phyloP scores from a whole-genome alignment of 805 yeast genomes.

The Ascoidea tarda region DNA sequence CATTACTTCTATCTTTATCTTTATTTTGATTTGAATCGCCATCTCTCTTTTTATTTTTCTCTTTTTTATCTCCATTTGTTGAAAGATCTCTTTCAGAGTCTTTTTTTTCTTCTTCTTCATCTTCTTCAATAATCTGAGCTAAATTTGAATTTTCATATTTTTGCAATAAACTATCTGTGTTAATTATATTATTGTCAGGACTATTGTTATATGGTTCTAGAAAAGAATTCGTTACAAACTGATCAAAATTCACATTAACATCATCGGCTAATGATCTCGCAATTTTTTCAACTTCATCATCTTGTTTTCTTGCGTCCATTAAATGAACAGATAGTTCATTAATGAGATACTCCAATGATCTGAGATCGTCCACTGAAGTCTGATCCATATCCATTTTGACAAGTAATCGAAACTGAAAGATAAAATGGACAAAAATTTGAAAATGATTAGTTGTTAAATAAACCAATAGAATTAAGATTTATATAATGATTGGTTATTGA shows the following conservation, averaged over 20 bases:
- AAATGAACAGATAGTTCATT: neutral
- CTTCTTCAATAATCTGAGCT: constrained; percentile 1
- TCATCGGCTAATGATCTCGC: neutral
- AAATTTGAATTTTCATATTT: neutral
- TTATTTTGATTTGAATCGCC: constrained; percentile 11
- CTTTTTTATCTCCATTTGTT: constrained; percentile 5
- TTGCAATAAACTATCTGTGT: neutral
- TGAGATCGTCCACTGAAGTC: neutral
- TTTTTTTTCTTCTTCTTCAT: constrained; percentile 2
- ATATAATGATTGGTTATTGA: no score
- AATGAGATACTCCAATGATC: neutral
- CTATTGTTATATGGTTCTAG: neutral
- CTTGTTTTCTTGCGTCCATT: neutral
- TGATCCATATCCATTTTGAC: neutral
- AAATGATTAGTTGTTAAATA: no score
- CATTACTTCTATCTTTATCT: constrained; percentile 11
- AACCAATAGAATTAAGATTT: no score
- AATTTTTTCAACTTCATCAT: neutral
- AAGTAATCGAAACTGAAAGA: neutral
- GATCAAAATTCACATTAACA: neutral
- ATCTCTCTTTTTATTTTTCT: constrained; percentile 14
- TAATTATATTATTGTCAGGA: no score
- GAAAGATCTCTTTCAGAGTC: constrained; percentile 2
- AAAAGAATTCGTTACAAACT: neutral
- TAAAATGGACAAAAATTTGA: no score